Percentiles rank a stretch among this genome's conserved stretches.
These are phyloP conservation scores for Diphasiastrum complanatum DNA, from an alignment of 83 land plant species.

Conservation along the genomic window DNA sequence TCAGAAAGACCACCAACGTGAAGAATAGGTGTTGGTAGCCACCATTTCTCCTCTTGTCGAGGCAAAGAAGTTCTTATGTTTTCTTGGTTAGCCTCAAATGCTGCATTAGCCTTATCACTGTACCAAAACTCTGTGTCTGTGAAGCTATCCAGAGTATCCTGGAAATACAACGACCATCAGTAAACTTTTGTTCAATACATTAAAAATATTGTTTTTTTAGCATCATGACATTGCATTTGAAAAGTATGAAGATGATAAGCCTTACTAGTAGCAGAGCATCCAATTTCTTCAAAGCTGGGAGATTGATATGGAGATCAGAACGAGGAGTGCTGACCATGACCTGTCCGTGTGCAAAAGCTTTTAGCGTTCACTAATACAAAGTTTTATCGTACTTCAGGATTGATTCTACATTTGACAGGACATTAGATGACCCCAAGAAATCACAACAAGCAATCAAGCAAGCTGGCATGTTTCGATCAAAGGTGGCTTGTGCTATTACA, in stretches of 20 bases:
- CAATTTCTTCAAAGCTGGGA: constrained; percentile 61
- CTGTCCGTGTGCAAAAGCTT: constrained; percentile 23
- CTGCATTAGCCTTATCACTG: constrained; percentile 6
- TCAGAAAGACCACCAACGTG: constrained; percentile 17
- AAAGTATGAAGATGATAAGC: no score
- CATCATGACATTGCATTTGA: no score
- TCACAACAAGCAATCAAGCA: no score
- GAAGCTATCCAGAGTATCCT: constrained; percentile 21
- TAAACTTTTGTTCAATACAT: no score
- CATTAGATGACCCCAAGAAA: no score
- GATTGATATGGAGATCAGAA: constrained; percentile 59
- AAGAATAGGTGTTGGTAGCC: constrained; percentile 21
- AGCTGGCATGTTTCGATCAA: no score
- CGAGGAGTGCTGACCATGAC: constrained; percentile 64
- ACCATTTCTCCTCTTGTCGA: constrained; percentile 25
- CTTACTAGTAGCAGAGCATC: constrained; percentile 66
- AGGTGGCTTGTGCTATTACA: no score
- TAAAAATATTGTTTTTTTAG: no score
- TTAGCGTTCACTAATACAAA: no score
- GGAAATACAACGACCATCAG: not conserved
- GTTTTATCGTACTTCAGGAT: no score
- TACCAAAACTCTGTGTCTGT: constrained; percentile 19
- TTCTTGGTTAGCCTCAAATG: not conserved
- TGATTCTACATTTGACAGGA: no score
- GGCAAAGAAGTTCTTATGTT: constrained; percentile 5